phyloP scores from a whole-genome alignment of 768 basidiomycete species.

The Agrocybe pediades region DNA sequence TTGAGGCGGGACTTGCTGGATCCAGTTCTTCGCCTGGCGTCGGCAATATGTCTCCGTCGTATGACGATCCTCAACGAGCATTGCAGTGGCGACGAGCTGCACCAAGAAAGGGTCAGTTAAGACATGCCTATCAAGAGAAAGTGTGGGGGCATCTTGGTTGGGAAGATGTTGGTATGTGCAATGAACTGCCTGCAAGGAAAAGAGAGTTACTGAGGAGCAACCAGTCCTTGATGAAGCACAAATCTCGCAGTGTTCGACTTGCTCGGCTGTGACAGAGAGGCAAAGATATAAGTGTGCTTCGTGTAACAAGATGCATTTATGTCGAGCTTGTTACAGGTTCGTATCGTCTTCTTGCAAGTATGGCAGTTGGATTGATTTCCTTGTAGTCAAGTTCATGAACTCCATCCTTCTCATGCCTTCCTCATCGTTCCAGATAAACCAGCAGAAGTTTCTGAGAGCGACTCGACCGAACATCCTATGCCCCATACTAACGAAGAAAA shows the following conservation, averaged over 20 bases:
- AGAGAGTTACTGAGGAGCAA: neutral
- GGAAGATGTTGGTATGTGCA: constrained; percentile 81
- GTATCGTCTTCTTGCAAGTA: constrained; percentile 8
- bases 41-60: constrained; percentile 46
- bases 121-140: constrained; percentile 87
- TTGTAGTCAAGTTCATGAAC: constrained; percentile 82
- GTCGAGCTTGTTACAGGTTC: constrained; percentile 82
- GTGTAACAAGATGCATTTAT: constrained; percentile 80
- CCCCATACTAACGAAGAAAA: constrained; percentile 55
- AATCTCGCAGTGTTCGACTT: constrained; percentile 79
- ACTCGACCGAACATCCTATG: constrained; percentile 28
- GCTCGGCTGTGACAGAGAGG: constrained; percentile 56
- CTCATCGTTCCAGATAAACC: constrained; percentile 73
- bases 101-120: constrained; percentile 74
- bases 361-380: neutral
- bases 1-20: constrained; percentile 52
- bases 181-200: neutral
- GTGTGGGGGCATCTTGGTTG: constrained; percentile 83
- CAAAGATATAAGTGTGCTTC: constrained; percentile 85
- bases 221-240: constrained; percentile 69
- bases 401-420: constrained; percentile 90
- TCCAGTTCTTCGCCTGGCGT: constrained; percentile 48
- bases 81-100: constrained; percentile 69
- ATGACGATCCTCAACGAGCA: constrained; percentile 52
- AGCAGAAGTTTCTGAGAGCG: constrained; percentile 40